phyloP scores from a whole-genome alignment of 139 green algal genomes.

The Coccomyxa sp. region DNA sequence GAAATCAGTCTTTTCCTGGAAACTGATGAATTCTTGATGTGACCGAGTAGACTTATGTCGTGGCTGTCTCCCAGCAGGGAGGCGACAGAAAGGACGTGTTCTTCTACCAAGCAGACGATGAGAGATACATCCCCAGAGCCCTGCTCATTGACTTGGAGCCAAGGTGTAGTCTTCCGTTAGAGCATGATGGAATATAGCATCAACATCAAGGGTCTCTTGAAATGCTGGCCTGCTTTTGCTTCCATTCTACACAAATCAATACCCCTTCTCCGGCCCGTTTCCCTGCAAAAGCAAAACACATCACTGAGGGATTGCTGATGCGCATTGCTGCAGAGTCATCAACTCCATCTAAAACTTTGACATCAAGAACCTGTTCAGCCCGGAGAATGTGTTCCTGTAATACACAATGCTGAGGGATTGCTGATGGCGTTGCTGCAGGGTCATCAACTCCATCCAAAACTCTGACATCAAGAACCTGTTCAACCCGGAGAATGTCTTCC shows the following conservation, averaged over 20 bases:
- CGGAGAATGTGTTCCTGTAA: constrained; percentile 97
- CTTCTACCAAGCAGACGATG: constrained; percentile 99
- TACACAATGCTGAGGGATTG: no score
- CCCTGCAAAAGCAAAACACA: no score
- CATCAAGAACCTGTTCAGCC: constrained; percentile 95
- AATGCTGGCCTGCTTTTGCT: no score
- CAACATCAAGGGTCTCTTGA: no score
- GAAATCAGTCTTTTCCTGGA: background rate
- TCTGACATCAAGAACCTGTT: constrained; percentile 92
- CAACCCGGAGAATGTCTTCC: constrained; percentile 98
- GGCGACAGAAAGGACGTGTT: constrained; percentile 98
- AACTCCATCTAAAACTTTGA: constrained; percentile 94
- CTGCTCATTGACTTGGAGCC: constrained; percentile 97
- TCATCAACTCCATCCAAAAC: constrained; percentile 97
- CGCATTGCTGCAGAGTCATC: constrained; percentile 78
- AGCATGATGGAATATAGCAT: no score
- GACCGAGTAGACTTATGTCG: no score
- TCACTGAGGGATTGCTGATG: no score
- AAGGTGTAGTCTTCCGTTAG: constrained; percentile 29
- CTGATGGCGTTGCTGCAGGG: constrained; percentile 41
- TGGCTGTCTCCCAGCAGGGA: constrained; percentile 6
- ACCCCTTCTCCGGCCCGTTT: no score
- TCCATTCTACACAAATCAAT: no score
- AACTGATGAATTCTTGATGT: background rate
- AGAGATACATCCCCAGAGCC: constrained; percentile 94